phyloP scores from a whole-genome alignment of 116 monocot genomes.

The Thalassia testudinum region DNA sequence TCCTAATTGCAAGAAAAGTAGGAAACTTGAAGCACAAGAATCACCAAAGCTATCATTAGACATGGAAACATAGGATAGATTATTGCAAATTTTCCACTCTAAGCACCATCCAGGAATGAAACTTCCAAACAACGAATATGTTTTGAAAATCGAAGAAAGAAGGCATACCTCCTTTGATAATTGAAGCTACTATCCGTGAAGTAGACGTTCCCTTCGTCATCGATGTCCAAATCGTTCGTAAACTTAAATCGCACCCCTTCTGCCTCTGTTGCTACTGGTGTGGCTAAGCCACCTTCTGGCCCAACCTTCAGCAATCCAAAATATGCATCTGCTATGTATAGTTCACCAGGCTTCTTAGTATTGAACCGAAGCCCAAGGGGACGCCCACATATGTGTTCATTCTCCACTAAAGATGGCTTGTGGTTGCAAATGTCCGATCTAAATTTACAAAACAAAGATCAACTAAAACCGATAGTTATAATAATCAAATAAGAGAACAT shows the following conservation, averaged over 20 bases:
- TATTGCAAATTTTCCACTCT: no score
- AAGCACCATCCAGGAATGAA: background rate
- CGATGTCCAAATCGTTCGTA: constrained; percentile 91
- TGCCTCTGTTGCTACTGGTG: constrained; percentile 42
- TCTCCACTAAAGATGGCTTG: constrained; percentile 33
- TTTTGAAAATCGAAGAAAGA: no score
- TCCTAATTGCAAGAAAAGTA: no score
- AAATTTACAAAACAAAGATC: no score
- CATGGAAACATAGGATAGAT: no score
- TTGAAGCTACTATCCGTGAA: constrained; percentile 59
- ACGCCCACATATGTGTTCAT: constrained; percentile 62
- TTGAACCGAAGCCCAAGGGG: constrained; percentile 62
- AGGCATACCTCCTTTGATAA: constrained; percentile 47
- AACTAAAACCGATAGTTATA: no score
- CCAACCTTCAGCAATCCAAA: constrained; percentile 90
- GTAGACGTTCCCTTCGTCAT: constrained; percentile 74
- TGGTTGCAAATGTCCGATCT: constrained; percentile 61
- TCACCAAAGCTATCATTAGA: no score
- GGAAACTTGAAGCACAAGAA: no score
- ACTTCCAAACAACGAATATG: no score
- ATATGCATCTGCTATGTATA: constrained; percentile 95
- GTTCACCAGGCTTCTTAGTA: constrained; percentile 68
- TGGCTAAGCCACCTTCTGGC: constrained; percentile 80
- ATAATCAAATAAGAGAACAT: no score
- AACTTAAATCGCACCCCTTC: constrained; percentile 76